Evolutionary conservation across 345 rosid genomes (phyloP), one percentile per base, ranked within the genome.

Genomic region (Luvunga scandens): DNA sequence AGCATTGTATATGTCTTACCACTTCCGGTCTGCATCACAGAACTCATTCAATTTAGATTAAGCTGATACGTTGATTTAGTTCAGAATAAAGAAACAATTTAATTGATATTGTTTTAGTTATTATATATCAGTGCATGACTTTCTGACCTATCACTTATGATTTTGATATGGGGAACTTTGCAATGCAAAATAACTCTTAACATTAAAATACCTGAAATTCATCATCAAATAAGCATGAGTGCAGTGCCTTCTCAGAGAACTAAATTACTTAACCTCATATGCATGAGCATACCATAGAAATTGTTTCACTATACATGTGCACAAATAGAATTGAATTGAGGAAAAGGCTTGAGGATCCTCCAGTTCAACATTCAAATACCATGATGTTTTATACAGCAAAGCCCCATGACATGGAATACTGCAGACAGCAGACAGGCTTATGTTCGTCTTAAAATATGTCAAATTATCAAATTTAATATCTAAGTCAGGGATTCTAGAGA

Each of bases 1-100:
- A 94, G 97, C 97, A 94, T 93, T 64, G 99, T 92, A 80, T 88
- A 83, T n/a, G 97, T 94, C 90, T 96, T 96, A n/a, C 98, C 99
- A 77, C 99, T 94, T 81, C 98, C 97, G 68, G 99, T 96, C 98
- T 96, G 91, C 86, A 88, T 45, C 45, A 73, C 38, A 28, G 77
- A 81, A 84, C 72, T 39, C 42, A 74, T 28, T 65, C 36, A 62
- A 55, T 25, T 62, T 38, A 73, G 69, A 67, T 36, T 27, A 59
- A 70, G 39, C 21, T 59, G 53, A 67, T 9, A 13, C 24, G 38
- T 73, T 36, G 6, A 7, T 53, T 12, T 27, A 25, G 27, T 56
- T 28, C 0, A 8, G 19, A 71, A 30, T 38, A n/a, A 69, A 33
- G 9, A 7, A 7, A 33, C 70, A 34, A 34, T n/a, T 65, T 4